A percentile compares a stretch with the other conserved stretches of the same genome.
phyloP scores from a whole-genome alignment of 495 filamentous ascomycete species.

The Endocarpon pusillum region DNA sequence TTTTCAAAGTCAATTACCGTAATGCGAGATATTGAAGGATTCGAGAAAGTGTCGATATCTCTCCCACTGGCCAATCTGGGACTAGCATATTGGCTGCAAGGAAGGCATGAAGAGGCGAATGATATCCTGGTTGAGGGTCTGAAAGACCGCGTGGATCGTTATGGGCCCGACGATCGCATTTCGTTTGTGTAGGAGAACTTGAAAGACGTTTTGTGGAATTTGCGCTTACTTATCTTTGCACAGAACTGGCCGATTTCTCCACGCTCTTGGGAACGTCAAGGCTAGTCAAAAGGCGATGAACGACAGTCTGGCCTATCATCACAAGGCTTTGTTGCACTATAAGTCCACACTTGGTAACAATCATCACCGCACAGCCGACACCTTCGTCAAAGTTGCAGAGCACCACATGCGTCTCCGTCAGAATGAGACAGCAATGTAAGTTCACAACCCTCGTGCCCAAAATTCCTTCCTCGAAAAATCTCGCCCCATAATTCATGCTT shows the following conservation, averaged over 20 bases:
- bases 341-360: conserved; percentile 13
- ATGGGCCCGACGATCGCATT: conserved; percentile 7
- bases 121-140: conserved; percentile 6
- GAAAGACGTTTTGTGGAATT: neutral
- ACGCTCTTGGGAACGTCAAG: conserved; percentile 15
- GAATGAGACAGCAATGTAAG: conserved; percentile 13
- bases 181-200: conserved; percentile 13
- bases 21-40: conserved; percentile 4
- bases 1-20: conserved; percentile 7
- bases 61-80: conserved; percentile 13
- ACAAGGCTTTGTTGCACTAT: conserved; percentile 10
- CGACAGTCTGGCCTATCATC: conserved; percentile 14
- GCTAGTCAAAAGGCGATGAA: conserved; percentile 7
- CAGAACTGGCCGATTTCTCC: conserved; percentile 16
- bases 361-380: conserved; percentile 14
- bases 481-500: too few relatives aligned
- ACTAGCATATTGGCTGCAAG: conserved; percentile 10
- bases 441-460: conserved; percentile 2
- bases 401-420: conserved; percentile 11
- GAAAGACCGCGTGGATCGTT: conserved; percentile 6
- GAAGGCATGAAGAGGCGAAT: conserved; percentile 8
- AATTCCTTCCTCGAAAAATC: too few relatives aligned
- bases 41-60: conserved; percentile 5
- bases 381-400: conserved; percentile 15
- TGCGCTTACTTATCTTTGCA: conserved; percentile 1